These are phyloP conservation scores for Thraustotheca clavata DNA, from an alignment of 352 stramenopile genomes.

Conservation along the genomic window DNA sequence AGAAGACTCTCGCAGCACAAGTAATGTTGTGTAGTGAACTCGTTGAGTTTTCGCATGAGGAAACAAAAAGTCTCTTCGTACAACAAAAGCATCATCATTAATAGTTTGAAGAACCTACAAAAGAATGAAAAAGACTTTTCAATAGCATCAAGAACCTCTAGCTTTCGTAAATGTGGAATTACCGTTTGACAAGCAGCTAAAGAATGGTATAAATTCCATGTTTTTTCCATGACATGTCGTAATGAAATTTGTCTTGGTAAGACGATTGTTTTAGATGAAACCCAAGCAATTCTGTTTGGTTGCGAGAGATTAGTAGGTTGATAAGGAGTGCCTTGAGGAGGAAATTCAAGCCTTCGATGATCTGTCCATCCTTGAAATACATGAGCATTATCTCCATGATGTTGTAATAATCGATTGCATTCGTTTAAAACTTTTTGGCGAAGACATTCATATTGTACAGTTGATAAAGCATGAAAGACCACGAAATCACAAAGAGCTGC, in stretches of 20 bases:
- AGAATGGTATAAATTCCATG: background rate
- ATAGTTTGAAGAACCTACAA: conserved; percentile 4
- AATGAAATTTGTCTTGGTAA: background rate
- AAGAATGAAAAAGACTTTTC: background rate
- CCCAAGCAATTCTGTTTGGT: background rate
- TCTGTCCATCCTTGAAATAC: background rate
- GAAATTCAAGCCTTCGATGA: background rate
- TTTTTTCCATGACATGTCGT: background rate
- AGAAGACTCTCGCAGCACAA: background rate
- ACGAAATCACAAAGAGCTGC: conserved; percentile 17
- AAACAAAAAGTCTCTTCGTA: conserved; percentile 6
- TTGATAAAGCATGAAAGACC: conserved; percentile 5
- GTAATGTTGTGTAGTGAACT: conserved; percentile 18
- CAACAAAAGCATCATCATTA: background rate
- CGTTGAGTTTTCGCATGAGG: background rate
- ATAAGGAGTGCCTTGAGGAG: background rate
- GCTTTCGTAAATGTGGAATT: conserved; percentile 12
- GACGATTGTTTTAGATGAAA: background rate
- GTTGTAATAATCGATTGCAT: background rate
- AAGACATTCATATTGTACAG: background rate
- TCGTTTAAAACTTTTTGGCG: background rate
- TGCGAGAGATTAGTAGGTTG: background rate
- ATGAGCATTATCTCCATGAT: background rate
- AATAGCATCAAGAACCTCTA: background rate
- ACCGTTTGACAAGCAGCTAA: background rate